Base-by-base conservation (phyloP, 305 asterid species). In the Caryopteris hybrid region DNA sequence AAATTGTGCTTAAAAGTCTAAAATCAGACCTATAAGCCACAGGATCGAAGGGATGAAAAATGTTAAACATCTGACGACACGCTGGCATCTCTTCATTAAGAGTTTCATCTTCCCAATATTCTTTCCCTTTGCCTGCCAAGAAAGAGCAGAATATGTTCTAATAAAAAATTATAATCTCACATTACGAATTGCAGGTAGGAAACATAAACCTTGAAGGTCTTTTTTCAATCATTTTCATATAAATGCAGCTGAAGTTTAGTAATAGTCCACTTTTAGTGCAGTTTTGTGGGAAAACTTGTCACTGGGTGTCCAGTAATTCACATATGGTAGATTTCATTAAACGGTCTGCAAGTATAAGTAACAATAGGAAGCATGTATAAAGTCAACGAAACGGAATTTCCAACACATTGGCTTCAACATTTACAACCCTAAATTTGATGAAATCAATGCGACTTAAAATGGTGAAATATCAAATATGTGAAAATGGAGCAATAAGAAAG, bases 31-130 rank as follows among this genome's bases (percentile, higher is more conserved):
- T 81, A 77, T 89, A 91, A 33, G 98, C 99, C 76, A 94, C 98
- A 16, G 98, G 99, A 78, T 94, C 99, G 71, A 88, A 94, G 61
- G 99, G 98, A 77, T 94, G 99, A 83, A 94, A 94, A 67, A 94
- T 83, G 81, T 94, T 91, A 59, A 91, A 87, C 96, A 91, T 91
- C 74, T 83, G 90, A 22, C 88, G 85, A 73, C 99, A 94, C 45
- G 95, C 91, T 67, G 96, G 99, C 87, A 91, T 87, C 83, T 94
- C 99, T 89, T 94, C 98, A 48, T 73, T 77, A 70, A 91, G 76
- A 67, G 69, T 81, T 78, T 85, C 93, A 48, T 83, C 96, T 79
- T 84, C 91, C 99, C 96, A 91, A 66, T 94, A 94, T 12, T 83
- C 78, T 75, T 83, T 76, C 31, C 96, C 96, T 71, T 83, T 78